Base-by-base conservation (phyloP, 306 rosid genomes). In the Senna siamea region DNA sequence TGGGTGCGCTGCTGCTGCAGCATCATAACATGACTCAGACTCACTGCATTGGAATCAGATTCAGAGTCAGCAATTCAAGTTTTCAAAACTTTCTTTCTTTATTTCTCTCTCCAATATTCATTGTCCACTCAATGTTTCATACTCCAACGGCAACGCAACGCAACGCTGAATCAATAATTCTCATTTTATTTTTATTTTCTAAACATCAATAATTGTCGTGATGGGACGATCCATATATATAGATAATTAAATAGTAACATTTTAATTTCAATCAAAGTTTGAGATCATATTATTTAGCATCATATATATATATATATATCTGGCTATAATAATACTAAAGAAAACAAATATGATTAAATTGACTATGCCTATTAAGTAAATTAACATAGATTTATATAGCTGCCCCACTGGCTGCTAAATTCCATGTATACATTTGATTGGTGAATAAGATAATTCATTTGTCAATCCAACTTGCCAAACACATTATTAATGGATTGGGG, bases 111-210 rank as follows among this genome's bases (percentile, higher is more conserved):
- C 66, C 26, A 7, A 26, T 32, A 1, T 35, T 37, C 28, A 14
- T 37, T 11, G 9, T 50, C 59, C 38, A 46, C 50, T 80, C 84
- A 56, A 76, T 70, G 74, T 80, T 75, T 56, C 66, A 15, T 57
- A 14, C 41, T 66, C 37, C 2, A 50, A 4, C 4, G 53, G 65
- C 81, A 76, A 66, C 66, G 14, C 37, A 12, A 13, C n/a, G n/a
- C n/a, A 26, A 26, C 30, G 30, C 30, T 26, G 3, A 3, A 6
- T 53, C 30, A 3, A 60, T 34, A 7, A 32, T 35, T 37, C 1
- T 37, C 4, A 4, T 37, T 0, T 37, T 37, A 1, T 37, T 4
- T 37, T 37, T n/a, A n/a, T n/a, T n/a, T n/a, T n/a, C n/a, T n/a
- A n/a, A n/a, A n/a, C n/a, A n/a, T n/a, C n/a, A n/a, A n/a, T n/a